phyloP scores from a whole-genome alignment of 306 rosid genomes.

The Malus sieversii region DNA sequence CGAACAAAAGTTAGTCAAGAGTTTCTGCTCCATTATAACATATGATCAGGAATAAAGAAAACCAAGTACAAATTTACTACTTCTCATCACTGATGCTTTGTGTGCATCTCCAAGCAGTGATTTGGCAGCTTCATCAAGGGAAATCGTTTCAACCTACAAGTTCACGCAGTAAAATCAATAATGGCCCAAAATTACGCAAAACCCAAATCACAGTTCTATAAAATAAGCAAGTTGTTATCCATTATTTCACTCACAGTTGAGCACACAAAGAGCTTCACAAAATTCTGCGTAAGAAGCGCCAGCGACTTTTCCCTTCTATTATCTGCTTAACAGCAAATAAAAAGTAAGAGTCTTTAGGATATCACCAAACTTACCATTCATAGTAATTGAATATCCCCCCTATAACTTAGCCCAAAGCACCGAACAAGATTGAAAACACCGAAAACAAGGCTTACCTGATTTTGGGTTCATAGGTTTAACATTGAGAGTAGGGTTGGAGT shows the following conservation, averaged over 20 bases:
- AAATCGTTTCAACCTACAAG: slow-evolving; percentile 53
- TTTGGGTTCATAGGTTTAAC: slow-evolving; percentile 23
- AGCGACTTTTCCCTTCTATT: slow-evolving; percentile 81
- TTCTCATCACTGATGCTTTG: slow-evolving; percentile 70
- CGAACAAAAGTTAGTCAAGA: slow-evolving; percentile 1
- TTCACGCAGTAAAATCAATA: slow-evolving; percentile 2
- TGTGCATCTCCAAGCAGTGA: slow-evolving; percentile 78
- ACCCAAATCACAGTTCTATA: neutral
- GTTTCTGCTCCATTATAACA: neutral
- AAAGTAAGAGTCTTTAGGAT: neutral
- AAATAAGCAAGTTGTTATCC: neutral
- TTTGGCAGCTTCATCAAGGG: slow-evolving; percentile 91
- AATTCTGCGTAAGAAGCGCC: slow-evolving; percentile 84
- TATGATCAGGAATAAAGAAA: neutral
- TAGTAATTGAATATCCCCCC: neutral
- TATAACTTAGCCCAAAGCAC: neutral
- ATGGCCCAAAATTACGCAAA: neutral
- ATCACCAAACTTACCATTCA: neutral
- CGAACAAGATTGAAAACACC: neutral
- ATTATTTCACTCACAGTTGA: slow-evolving; percentile 49
- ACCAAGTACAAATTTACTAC: slow-evolving; percentile 21
- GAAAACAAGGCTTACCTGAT: slow-evolving; percentile 28
- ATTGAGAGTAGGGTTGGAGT: slow-evolving; percentile 18
- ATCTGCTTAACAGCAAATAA: slow-evolving; percentile 33
- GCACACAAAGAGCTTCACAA: slow-evolving; percentile 87